Evolutionary conservation across 352 stramenopile genomes (phyloP), one percentile per base, ranked within the genome.

Genomic region (Blastocystis sp.): DNA sequence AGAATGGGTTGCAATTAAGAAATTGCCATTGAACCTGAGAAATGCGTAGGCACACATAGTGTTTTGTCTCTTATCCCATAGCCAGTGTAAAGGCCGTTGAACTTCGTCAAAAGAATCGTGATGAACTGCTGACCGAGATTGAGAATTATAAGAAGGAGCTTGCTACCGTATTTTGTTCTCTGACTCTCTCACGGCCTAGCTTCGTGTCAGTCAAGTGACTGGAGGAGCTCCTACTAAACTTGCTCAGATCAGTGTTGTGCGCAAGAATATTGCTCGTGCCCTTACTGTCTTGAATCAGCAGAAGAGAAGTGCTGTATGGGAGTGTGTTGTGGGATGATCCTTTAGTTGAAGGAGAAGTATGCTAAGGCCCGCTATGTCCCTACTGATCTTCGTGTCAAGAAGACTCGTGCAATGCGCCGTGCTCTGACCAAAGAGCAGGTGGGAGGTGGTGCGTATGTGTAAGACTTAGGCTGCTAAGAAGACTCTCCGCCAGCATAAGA

Each of bases 271-370:
- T 91, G 98, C 98, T 54, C 96, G 98, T 91, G 95, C 98, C 56
- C 93, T 99, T 87, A 99, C 98, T 85, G 96, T 99, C 63, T 98
- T 98, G 96, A 99, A 99, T 94, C 96, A 99, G 93, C 98, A 95
- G 92, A 95, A 98, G 92, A 99, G 99, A 95, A 93, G 94, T 78
- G 97, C 96, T 92, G 90, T 92, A 66, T 87, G 39, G 26, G 11
- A 24, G 18, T 34, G 37, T 3, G 37, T 0, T 30, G 47, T 50
- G 43, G 13, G 5, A 1, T 87, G 62, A 63, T 59, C n/a, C 16
- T 47, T 2, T 87, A 92, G 91, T 94, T 98, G 69, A 95, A 96
- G 76, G 95, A 97, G 91, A 93, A 96, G n/a, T 93, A 95, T 70
- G 94, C 94, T 90, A 95, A 93, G 92, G 95, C 94, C 89, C 99